Conservation (phyloP, 352 stramenopile genomes). For the Phytophthora aleatoria region DNA sequence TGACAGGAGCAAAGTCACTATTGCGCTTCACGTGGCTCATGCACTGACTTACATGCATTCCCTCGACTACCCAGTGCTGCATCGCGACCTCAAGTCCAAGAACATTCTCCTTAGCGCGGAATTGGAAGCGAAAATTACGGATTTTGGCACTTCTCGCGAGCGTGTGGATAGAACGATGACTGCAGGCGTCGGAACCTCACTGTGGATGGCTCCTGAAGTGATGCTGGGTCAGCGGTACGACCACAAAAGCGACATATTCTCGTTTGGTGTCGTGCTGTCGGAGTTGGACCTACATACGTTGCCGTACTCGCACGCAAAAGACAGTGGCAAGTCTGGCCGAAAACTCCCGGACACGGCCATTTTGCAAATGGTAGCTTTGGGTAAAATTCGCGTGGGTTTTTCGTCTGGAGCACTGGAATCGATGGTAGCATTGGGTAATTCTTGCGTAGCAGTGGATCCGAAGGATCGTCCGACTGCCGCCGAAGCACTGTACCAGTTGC, state of each 20-base stretch:
- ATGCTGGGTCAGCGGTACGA: conserved; percentile 42
- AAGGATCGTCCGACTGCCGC: conserved; percentile 37
- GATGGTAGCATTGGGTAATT: conserved; percentile 27
- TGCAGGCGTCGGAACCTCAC: conserved; percentile 30
- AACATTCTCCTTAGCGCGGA: not conserved
- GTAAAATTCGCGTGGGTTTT: conserved; percentile 42
- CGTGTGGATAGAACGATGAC: conserved; percentile 43
- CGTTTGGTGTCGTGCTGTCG: conserved; percentile 36
- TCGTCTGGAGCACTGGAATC: conserved; percentile 20
- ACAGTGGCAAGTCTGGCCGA: not conserved
- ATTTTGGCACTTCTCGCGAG: conserved; percentile 46
- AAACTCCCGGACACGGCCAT: conserved; percentile 26
- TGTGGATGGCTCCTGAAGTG: conserved; percentile 45
- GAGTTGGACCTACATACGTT: conserved; percentile 36
- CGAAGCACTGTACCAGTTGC: conserved; percentile 33
- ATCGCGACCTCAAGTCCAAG: not conserved
- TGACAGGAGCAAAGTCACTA: not conserved
- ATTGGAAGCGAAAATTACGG: conserved; percentile 44
- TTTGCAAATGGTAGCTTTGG: conserved; percentile 40
- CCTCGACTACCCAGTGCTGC: not conserved
- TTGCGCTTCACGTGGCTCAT: not conserved
- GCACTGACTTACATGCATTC: not conserved
- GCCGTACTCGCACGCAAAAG: conserved; percentile 33
- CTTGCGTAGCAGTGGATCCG: conserved; percentile 35
- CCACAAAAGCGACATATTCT: conserved; percentile 32